Percentiles rank a stretch among this genome's conserved stretches.
Evolutionary conservation across 495 filamentous ascomycete species (phyloP).

Genomic region (Mytilinidion resinicola): DNA sequence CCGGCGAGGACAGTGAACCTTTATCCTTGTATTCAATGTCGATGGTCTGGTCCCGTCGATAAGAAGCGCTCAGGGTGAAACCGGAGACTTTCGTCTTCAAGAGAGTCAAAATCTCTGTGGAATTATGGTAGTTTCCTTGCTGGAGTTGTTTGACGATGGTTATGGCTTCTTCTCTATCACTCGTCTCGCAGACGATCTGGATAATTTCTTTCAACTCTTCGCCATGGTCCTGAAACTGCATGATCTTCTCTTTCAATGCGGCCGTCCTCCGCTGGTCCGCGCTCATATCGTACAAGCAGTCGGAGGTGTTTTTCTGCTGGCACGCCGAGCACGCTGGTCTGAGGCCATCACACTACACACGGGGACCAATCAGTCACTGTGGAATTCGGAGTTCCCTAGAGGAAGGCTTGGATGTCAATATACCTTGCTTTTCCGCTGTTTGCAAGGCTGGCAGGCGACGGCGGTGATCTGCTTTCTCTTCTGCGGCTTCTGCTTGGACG

Average conservation of each 20-base stretch:
- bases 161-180: background rate
- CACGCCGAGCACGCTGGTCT: conserved; percentile 8
- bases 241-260: conserved; percentile 6
- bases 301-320: background rate
- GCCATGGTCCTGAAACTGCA: conserved; percentile 1
- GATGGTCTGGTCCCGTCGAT: no score
- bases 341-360: conserved; percentile 10
- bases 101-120: no score
- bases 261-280: conserved; percentile 11
- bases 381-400: background rate
- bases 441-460: conserved; percentile 2
- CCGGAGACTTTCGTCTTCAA: no score
- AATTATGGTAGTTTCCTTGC: background rate
- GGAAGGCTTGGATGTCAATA: no score
- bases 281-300: conserved; percentile 9
- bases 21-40: no score
- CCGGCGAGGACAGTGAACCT: no score
- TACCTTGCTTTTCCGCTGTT: conserved; percentile 4
- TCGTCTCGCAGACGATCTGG: background rate
- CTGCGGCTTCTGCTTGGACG: background rate
- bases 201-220: conserved; percentile 1
- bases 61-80: no score
- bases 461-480: conserved; percentile 2
- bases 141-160: background rate
- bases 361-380: background rate